phyloP scores from a whole-genome alignment of 2,329 filamentous ascomycete genomes.

The Apiospora rasikravindrae region DNA sequence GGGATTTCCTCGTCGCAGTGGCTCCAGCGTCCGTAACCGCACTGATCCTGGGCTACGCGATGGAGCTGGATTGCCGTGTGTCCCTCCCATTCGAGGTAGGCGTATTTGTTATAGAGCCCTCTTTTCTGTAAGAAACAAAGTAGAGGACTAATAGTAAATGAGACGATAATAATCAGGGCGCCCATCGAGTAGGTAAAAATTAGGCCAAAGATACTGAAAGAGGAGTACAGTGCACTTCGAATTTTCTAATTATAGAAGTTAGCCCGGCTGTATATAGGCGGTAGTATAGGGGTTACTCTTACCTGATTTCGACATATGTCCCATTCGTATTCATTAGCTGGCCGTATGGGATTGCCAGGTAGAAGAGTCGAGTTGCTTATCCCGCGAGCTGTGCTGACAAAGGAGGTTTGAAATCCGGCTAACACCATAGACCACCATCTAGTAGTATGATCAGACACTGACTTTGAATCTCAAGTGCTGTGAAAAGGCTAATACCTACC shows the following conservation, averaged over 20 bases:
- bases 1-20: neutral
- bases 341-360: neutral
- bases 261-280: too few relatives aligned
- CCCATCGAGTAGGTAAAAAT: neutral
- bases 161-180: neutral
- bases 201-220: conserved; percentile 8
- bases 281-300: neutral
- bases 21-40: neutral
- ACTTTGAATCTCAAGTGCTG: too few relatives aligned
- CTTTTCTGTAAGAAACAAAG: neutral
- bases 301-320: conserved; percentile 10
- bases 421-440: neutral
- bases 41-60: neutral
- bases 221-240: neutral
- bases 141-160: neutral
- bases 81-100: neutral
- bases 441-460: too few relatives aligned
- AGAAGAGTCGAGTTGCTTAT: neutral
- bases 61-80: conserved; percentile 2
- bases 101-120: neutral
- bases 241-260: neutral
- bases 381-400: neutral
- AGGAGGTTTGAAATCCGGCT: neutral
- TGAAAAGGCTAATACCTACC: too few relatives aligned
- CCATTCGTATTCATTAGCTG: neutral